phyloP scores from a whole-genome alignment of 306 rosid genomes.

The Quercus variabilis region DNA sequence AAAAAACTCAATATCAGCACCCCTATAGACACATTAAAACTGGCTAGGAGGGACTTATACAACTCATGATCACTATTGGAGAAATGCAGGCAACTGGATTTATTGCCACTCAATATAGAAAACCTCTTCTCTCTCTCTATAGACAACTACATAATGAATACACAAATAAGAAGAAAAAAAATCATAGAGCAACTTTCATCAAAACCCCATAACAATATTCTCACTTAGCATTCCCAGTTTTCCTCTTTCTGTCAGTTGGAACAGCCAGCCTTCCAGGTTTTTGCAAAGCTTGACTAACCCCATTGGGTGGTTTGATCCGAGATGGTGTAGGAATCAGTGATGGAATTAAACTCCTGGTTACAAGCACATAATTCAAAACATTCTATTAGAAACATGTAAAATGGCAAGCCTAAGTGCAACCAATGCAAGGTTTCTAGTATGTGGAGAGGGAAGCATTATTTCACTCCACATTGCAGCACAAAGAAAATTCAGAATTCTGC shows the following conservation, averaged over 20 bases:
- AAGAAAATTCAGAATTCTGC: not conserved
- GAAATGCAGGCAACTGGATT: constrained; percentile 36
- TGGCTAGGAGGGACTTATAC: constrained; percentile 17
- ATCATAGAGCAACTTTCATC: constrained; percentile 15
- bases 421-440: not conserved
- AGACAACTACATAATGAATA: constrained; percentile 28
- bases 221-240: constrained; percentile 50
- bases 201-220: constrained; percentile 10
- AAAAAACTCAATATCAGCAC: not conserved
- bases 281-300: constrained; percentile 25
- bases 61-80: constrained; percentile 24
- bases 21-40: constrained; percentile 15
- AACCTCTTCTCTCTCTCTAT: constrained; percentile 11
- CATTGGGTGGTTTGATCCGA: constrained; percentile 41
- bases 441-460: no score
- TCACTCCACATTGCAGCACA: not conserved
- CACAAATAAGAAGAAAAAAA: constrained; percentile 14
- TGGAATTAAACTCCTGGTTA: constrained; percentile 67
- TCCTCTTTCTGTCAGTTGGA: constrained; percentile 51
- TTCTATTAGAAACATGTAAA: not conserved
- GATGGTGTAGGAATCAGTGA: constrained; percentile 76
- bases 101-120: constrained; percentile 21
- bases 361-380: not conserved
- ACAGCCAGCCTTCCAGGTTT: constrained; percentile 40
- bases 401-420: not conserved